Evolutionary conservation across 2,329 filamentous ascomycete species (phyloP).

Genomic region (Westerdykella ornata): DNA sequence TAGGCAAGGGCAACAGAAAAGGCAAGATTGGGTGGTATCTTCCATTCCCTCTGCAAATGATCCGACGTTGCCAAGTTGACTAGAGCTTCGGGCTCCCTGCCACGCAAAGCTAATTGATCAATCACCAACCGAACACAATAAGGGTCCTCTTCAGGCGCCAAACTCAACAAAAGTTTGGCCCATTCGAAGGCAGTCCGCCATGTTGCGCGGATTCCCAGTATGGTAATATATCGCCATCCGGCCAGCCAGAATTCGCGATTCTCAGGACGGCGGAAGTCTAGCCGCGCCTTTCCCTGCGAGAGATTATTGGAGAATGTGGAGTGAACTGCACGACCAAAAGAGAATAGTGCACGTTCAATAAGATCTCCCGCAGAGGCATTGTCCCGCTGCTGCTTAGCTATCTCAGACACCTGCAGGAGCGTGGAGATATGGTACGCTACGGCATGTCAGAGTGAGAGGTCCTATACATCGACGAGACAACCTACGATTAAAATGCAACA

Average conservation of each 20-base stretch:
- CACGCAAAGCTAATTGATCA: constrained; percentile 77
- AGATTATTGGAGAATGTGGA: constrained; percentile 74
- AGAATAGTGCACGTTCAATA: constrained; percentile 84
- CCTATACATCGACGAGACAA: constrained; percentile 4
- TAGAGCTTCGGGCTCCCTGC: constrained; percentile 68
- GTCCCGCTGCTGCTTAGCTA: constrained; percentile 87
- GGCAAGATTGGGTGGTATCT: constrained; percentile 60
- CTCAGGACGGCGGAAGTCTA: constrained; percentile 75
- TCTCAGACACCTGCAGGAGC: constrained; percentile 85
- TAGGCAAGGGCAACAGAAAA: constrained; percentile 73
- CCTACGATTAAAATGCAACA: constrained; percentile 61
- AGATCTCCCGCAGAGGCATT: constrained; percentile 79
- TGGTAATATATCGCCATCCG: constrained; percentile 80
- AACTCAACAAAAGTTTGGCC: constrained; percentile 72
- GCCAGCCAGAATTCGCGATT: constrained; percentile 92
- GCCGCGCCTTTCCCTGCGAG: constrained; percentile 67
- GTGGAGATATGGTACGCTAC: constrained; percentile 83
- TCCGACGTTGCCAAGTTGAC: constrained; percentile 58
- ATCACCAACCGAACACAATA: constrained; percentile 76
- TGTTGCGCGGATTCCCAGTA: constrained; percentile 82
- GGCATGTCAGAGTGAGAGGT: constrained; percentile 13
- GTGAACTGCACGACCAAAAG: constrained; percentile 81
- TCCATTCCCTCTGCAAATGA: constrained; percentile 44
- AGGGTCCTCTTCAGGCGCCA: constrained; percentile 68
- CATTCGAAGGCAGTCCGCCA: constrained; percentile 91